These are phyloP conservation scores for Mycogone perniciosa DNA, from an alignment of 2,329 filamentous ascomycete species.

Conservation along the genomic window DNA sequence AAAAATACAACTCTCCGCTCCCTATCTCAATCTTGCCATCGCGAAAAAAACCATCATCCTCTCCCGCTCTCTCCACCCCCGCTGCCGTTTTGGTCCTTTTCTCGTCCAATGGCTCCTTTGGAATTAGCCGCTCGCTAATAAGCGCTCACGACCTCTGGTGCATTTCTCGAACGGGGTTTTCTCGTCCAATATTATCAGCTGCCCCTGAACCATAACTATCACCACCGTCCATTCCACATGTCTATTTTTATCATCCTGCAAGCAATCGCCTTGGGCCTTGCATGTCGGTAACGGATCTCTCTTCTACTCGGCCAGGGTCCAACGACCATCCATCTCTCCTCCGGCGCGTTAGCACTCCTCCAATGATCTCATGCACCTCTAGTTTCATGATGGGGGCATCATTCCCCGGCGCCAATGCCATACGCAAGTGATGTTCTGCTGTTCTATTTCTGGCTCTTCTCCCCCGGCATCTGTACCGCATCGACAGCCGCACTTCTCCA, in stretches of 20 bases:
- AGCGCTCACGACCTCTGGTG: constrained; percentile 8
- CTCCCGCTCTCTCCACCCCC: constrained; percentile 2
- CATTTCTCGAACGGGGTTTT: constrained; percentile 11
- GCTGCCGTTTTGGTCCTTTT: background rate
- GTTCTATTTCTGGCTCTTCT: constrained; percentile 8
- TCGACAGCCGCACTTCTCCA: constrained; percentile 3
- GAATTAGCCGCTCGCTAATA: constrained; percentile 11
- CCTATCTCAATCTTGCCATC: background rate
- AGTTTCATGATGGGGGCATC: background rate
- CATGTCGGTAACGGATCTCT: background rate
- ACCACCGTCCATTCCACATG: background rate
- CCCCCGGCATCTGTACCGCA: background rate
- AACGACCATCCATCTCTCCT: background rate
- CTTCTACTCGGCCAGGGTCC: background rate
- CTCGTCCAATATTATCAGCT: background rate
- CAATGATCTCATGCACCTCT: constrained; percentile 1
- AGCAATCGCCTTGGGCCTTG: constrained; percentile 1
- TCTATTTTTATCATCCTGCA: constrained; percentile 9
- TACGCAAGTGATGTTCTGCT: background rate
- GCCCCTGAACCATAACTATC: no score
- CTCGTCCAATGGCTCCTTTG: constrained; percentile 1
- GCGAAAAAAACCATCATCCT: background rate
- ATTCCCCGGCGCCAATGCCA: background rate
- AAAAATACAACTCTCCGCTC: background rate
- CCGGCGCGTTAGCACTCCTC: background rate